Evolutionary conservation across 1,139 yeast genomes (phyloP), one percentile per base, ranked within the genome.

Genomic region (Kodamaea plutei): DNA sequence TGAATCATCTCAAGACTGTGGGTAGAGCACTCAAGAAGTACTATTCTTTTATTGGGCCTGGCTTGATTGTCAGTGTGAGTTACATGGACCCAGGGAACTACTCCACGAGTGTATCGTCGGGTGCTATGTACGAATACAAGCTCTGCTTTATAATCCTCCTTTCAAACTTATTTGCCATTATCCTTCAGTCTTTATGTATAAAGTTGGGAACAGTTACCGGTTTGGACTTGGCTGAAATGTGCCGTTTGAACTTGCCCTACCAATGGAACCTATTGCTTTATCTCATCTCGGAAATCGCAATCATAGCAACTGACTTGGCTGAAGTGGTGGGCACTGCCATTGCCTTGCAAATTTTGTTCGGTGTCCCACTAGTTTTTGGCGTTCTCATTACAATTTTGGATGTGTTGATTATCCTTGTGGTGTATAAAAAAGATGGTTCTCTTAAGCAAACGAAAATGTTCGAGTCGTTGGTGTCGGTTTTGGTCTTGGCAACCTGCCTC

Each of bases 301-400:
- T 88, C 35, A 79, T 88, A 25, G 95, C 95, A 4, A 88, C 96
- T 0, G 96, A 88, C 53, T 67, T 88, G 45, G 96, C 96, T 0
- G 96, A 88, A 52, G 95, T 88, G 19, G 84, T 83, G 19, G 93
- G 93, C 1, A 79, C 88, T 2, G 91, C 91, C 2, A 81, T 83
- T 28, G 71, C 91, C 0, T 59, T 83, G 31, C 81, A 81, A 45
- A 80, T 83, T 33, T 51, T 83, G 29, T 80, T 83, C 50, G 73
- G 72, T 2, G 67, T 83, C 8, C 91, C 91, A 0, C 57, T 83
- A 30, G 64, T 79, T 4, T 50, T 70, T 17, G 91, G 91, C 27
- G 87, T 83, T 3, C 53, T 82, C 9, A 57, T 82, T 23, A 82
- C 93, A 0, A 74, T 82, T 5, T 54, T 80, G n/a, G 93, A 83